Base-by-base conservation (phyloP, 176 grass and related monocot species). In the Rhipidocladum racemiflorum region DNA sequence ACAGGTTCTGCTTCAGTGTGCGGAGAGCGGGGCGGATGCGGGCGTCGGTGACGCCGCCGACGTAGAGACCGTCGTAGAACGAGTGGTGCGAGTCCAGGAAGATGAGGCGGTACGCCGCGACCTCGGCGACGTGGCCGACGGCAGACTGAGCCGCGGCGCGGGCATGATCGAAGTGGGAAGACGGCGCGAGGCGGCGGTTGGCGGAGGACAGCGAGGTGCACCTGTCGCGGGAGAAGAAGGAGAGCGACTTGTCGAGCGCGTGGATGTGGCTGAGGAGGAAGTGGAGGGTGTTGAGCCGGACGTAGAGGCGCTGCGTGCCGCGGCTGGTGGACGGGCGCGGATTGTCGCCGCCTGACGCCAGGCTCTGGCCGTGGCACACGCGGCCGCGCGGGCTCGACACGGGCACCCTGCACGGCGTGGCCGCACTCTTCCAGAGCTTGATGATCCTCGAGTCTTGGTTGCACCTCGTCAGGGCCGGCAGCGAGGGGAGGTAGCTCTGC, bases 221-320 rank as follows among this genome's bases (percentile, higher is more conserved):
- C 0, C 65, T 51, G 76, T 76, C 71, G 29, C 27, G 60, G 34
- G 92, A 92, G 88, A 97, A 94, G 90, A 92, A 94, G 57, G 90
- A 85, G 74, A 97, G 86, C 38, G 95, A 94, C 66, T 97, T 97
- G 88, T 97, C 88, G 1, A 97, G 90, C 29, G 92, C 81, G 70
- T 92, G 86, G 81, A 92, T 64, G 78, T 94, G 90, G 86, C 79
- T 83, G 81, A 97, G 85, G 67, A 98, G 64, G 85, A 91, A 95
- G 76, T 98, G 87, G 17, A 98, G 87, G 20, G 96, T 98, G 89
- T 98, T 98, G 87, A 98, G 84, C 53, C 96, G 88, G 82, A 98
- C 76, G 84, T 98, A 98, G 27, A 98, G 90, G 21, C 96, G 87
- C 77, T 95, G 96, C 25, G 96, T 95, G 61, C 96, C 96, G 38